Conservation (phyloP, 202 grass and related monocot genomes). For the Zizania palustris region DNA sequence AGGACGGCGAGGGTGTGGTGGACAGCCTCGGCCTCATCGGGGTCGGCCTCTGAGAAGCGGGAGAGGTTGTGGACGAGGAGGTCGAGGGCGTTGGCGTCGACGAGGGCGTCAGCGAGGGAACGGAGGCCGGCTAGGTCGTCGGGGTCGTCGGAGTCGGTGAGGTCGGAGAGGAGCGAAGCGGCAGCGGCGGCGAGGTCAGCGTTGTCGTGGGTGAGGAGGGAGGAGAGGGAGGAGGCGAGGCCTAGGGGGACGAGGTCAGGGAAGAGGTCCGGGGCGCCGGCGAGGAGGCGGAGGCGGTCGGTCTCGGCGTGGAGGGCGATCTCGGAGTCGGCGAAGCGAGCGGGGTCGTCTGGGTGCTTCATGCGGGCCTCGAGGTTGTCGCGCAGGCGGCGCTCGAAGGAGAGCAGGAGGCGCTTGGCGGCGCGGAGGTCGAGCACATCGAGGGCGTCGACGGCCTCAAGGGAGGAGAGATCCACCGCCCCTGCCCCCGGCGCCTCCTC, state of each 20-base stretch:
- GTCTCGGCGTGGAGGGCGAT: constrained; percentile 81
- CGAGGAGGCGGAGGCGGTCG: constrained; percentile 77
- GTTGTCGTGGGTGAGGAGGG: constrained; percentile 84
- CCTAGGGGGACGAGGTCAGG: constrained; percentile 74
- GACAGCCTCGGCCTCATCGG: constrained; percentile 75
- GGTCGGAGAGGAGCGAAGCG: constrained; percentile 80
- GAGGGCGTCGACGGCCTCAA: constrained; percentile 54
- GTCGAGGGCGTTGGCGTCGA: constrained; percentile 83
- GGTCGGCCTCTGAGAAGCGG: constrained; percentile 76
- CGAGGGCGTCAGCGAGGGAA: constrained; percentile 69
- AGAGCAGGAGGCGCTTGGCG: constrained; percentile 74
- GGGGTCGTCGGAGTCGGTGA: constrained; percentile 81
- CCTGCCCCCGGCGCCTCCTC: constrained; percentile 10
- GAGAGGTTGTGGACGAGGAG: constrained; percentile 84
- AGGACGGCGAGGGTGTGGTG: constrained; percentile 79
- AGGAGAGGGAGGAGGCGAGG: constrained; percentile 68
- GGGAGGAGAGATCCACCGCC: constrained; percentile 56
- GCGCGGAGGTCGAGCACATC: constrained; percentile 88
- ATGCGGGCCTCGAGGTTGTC: constrained; percentile 98
- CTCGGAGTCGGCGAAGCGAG: constrained; percentile 85
- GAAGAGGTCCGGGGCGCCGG: constrained; percentile 85
- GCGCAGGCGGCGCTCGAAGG: constrained; percentile 83
- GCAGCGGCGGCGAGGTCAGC: constrained; percentile 74
- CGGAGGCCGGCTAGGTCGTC: constrained; percentile 59
- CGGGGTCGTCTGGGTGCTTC: constrained; percentile 83